phyloP scores from a whole-genome alignment of 1,284 basidiomycete genomes.

The Cryptococcus sp. region DNA sequence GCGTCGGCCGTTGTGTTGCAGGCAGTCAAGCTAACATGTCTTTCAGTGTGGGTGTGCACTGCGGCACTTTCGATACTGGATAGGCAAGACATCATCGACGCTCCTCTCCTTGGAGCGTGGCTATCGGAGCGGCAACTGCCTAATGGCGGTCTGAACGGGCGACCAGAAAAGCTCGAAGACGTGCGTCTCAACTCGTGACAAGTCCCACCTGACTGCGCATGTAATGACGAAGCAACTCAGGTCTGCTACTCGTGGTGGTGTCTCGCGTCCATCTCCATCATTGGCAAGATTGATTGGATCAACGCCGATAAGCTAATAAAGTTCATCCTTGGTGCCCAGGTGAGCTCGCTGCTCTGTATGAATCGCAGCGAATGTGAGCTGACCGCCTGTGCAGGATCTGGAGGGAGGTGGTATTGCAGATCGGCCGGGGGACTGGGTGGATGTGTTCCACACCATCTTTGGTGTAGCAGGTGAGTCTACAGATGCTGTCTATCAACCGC shows the following conservation, averaged over 20 bases:
- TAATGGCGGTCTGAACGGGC: slow-evolving; percentile 88
- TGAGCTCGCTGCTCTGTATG: slow-evolving; percentile 39
- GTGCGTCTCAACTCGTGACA: slow-evolving; percentile 53
- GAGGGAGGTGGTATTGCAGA: slow-evolving; percentile 94
- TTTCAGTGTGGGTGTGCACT: slow-evolving; percentile 83
- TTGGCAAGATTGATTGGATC: slow-evolving; percentile 85
- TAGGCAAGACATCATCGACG: slow-evolving; percentile 71
- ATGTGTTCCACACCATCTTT: slow-evolving; percentile 95
- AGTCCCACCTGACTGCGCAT: neutral
- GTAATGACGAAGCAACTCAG: slow-evolving; percentile 49
- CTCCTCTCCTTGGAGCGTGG: slow-evolving; percentile 81
- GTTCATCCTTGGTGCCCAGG: slow-evolving; percentile 89
- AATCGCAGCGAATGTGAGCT: neutral
- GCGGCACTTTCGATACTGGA: slow-evolving; percentile 83
- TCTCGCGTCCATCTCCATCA: slow-evolving; percentile 78
- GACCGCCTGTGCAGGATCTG: slow-evolving; percentile 60
- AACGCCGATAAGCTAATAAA: slow-evolving; percentile 70
- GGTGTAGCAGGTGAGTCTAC: slow-evolving; percentile 73
- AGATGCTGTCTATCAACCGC: neutral
- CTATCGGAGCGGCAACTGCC: slow-evolving; percentile 87
- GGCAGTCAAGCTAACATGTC: neutral
- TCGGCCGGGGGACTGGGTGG: slow-evolving; percentile 85
- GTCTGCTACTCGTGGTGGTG: slow-evolving; percentile 99
- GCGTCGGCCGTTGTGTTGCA: neutral
- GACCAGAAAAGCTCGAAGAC: slow-evolving; percentile 97